phyloP scores from a whole-genome alignment of 805 yeast genomes.

The Cyberlindnera maritima region DNA sequence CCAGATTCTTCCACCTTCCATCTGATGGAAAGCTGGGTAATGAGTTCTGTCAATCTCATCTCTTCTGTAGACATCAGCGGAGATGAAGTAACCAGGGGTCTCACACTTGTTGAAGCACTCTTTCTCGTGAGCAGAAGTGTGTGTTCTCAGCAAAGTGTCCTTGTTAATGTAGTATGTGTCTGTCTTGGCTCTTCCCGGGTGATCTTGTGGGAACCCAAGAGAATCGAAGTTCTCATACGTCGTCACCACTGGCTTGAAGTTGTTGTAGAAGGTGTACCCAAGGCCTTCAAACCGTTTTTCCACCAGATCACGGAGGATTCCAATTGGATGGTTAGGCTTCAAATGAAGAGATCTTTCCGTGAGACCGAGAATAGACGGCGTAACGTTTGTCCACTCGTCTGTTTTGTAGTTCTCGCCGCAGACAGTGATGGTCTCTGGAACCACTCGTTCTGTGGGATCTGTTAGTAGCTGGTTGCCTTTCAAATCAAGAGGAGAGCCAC shows the following conservation, averaged over 20 bases:
- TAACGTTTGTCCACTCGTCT: conserved; percentile 85
- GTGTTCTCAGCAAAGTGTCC: conserved; percentile 75
- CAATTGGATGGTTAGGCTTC: conserved; percentile 80
- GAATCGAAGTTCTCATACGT: conserved; percentile 86
- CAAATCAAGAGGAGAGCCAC: conserved; percentile 1
- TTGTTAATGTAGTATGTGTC: conserved; percentile 91
- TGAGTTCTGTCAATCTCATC: conserved; percentile 96
- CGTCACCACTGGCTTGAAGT: conserved; percentile 81
- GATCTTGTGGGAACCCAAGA: conserved; percentile 86
- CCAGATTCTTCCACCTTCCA: conserved; percentile 97
- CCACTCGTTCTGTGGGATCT: conserved; percentile 7
- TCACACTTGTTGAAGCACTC: conserved; percentile 68
- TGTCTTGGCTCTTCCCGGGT: conserved; percentile 88
- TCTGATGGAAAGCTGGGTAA: conserved; percentile 95
- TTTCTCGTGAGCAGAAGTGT: conserved; percentile 94
- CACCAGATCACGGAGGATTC: conserved; percentile 73
- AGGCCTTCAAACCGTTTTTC: conserved; percentile 62
- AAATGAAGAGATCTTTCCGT: conserved; percentile 74
- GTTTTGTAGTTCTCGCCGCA: conserved; percentile 51
- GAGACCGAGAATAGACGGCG: conserved; percentile 65
- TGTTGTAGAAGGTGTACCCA: conserved; percentile 76
- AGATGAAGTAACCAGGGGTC: conserved; percentile 85
- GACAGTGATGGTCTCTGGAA: conserved; percentile 36
- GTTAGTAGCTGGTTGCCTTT: background rate
- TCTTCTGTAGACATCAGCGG: conserved; percentile 94